Evolutionary conservation across 768 basidiomycete species (phyloP), one percentile per base, ranked within the genome.

Genomic region (Amyloporia xantha): DNA sequence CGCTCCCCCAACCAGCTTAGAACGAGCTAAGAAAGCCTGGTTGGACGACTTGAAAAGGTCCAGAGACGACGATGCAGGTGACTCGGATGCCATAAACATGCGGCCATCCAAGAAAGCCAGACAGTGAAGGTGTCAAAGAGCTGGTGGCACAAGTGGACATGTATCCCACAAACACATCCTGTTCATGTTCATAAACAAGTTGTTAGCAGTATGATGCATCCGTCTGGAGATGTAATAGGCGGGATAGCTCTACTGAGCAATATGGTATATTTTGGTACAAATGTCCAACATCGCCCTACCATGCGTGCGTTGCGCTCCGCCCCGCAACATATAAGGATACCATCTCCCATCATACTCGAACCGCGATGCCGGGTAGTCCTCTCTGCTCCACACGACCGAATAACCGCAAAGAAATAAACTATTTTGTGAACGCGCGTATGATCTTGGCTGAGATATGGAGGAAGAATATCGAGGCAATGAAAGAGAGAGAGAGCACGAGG

Each of bases 391-490:
- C 10, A 5, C 12, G 20, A 9, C 19, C 13, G 10, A 24, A 13
- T 10, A 13, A 24, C 17, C 5, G 17, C 5, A 24, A 9, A 26
- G 25, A 27, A 9, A 40, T 21, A 9, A 19, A 25, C 52, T 76
- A 93, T 68, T 91, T 92, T 56, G 89, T 85, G 68, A 95, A 91
- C 40, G 82, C 81, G 54, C 89, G 84, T 66, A 95, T 90, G 66
- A 95, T 75, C 73, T 95, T 95, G 58, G 93, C 91, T 38, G 91
- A 86, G 66, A 96, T 95, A 67, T 97, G 94, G 36, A 96, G 86
- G 84, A 95, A 96, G 82, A 97, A 96, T 65, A 96, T 95, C 50
- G 92, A 95, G 33, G 85, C 93, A 71, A 97, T 96, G 77, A 97
- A 97, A 17, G 90, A 90, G 46, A 97, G 80, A 28, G 94, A 95